Conservation (phyloP, 176 grass and related monocot species). For the Aegilops speltoides region DNA sequence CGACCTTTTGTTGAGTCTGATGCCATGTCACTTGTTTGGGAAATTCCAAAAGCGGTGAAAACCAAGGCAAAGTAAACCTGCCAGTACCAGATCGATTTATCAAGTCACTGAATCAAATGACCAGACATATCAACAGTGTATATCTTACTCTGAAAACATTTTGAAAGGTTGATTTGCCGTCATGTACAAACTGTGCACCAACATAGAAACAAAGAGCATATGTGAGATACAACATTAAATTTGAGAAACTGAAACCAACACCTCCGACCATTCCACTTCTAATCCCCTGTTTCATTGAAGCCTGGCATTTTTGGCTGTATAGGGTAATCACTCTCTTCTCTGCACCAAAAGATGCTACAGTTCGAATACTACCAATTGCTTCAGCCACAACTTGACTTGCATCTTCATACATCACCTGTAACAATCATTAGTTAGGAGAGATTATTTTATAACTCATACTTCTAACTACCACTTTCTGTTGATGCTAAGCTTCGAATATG, state of each 20-base stretch:
- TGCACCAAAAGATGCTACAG: constrained; percentile 58
- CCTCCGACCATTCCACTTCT: constrained; percentile 47
- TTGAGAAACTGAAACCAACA: constrained; percentile 48
- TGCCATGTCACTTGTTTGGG: constrained; percentile 52
- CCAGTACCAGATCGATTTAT: background rate
- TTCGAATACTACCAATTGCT: constrained; percentile 46
- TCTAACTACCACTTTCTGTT: background rate
- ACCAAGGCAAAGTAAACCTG: constrained; percentile 60
- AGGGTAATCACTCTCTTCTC: constrained; percentile 44
- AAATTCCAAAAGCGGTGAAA: constrained; percentile 51
- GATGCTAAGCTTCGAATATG: background rate
- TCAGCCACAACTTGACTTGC: constrained; percentile 59
- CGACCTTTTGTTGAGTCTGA: constrained; percentile 53
- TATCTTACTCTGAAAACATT: constrained; percentile 54
- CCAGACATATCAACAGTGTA: background rate
- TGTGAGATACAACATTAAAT: constrained; percentile 35
- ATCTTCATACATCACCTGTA: constrained; percentile 57
- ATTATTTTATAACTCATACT: background rate
- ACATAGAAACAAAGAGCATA: constrained; percentile 74
- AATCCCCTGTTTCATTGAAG: constrained; percentile 51
- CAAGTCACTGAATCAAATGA: background rate
- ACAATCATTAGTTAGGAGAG: background rate
- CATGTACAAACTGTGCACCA: constrained; percentile 41
- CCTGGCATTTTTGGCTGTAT: constrained; percentile 51
- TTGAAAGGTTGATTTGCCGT: constrained; percentile 45